Conservation (phyloP, 2,329 filamentous ascomycete genomes). For the Talaromyces sp. region DNA sequence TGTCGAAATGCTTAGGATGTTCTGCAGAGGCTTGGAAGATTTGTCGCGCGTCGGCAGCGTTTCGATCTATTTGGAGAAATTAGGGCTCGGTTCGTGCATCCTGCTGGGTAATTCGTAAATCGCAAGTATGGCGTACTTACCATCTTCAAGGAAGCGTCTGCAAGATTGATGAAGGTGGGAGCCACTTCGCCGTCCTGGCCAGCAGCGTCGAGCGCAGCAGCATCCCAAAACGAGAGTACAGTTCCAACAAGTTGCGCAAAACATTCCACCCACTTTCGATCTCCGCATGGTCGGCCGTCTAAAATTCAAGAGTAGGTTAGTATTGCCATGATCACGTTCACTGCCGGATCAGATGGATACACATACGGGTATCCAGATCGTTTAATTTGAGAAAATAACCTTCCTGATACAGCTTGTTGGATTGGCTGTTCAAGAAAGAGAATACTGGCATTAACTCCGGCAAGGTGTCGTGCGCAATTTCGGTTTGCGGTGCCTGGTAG, state of each 20-base stretch:
- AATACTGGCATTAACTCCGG: conserved; percentile 94
- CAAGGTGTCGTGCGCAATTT: conserved; percentile 75
- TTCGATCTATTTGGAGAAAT: conserved; percentile 60
- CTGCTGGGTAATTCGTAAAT: neutral
- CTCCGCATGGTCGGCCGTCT: conserved; percentile 82
- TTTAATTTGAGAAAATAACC: conserved; percentile 96
- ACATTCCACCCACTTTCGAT: conserved; percentile 91
- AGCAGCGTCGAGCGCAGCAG: conserved; percentile 80
- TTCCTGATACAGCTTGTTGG: conserved; percentile 95
- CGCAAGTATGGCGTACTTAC: conserved; percentile 47
- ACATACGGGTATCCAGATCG: conserved; percentile 85
- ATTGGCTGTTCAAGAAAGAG: conserved; percentile 86
- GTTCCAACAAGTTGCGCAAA: conserved; percentile 96
- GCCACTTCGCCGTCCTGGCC: conserved; percentile 79
- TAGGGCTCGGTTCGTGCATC: neutral
- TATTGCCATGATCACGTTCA: neutral
- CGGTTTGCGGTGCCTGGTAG: conserved; percentile 80
- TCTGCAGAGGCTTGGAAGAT: conserved; percentile 76
- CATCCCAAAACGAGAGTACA: conserved; percentile 92
- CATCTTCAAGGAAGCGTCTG: conserved; percentile 97
- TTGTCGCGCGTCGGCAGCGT: conserved; percentile 77
- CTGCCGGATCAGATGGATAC: neutral
- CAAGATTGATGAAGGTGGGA: conserved; percentile 92
- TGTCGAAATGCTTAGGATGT: conserved; percentile 92
- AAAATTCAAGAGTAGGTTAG: conserved; percentile 10